A percentile compares a stretch with the other conserved stretches of the same genome.
These are phyloP conservation scores for Piloderma croceum DNA, from an alignment of 768 basidiomycete genomes.

Conservation along the genomic window DNA sequence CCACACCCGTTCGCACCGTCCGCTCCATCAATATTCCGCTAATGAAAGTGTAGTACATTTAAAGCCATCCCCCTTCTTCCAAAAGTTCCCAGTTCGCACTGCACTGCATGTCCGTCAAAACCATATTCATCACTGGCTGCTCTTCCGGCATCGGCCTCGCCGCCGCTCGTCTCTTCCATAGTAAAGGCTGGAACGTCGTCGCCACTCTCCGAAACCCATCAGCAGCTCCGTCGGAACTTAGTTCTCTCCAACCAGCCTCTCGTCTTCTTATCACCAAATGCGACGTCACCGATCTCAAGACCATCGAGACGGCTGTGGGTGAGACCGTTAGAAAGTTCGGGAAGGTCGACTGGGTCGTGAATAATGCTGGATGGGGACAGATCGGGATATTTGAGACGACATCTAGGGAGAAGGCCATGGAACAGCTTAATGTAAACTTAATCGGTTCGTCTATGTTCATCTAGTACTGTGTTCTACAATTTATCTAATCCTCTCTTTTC, in stretches of 20 bases:
- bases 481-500: background rate
- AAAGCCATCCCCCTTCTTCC: no score
- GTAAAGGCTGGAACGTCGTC: constrained; percentile 19
- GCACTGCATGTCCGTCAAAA: no score
- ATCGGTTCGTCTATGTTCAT: constrained; percentile 11
- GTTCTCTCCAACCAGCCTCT: constrained; percentile 4
- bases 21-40: no score
- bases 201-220: constrained; percentile 17
- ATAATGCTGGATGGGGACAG: constrained; percentile 20
- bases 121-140: constrained; percentile 18
- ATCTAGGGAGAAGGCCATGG: constrained; percentile 14
- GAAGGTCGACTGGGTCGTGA: constrained; percentile 14
- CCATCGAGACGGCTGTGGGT: constrained; percentile 13
- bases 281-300: constrained; percentile 12
- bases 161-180: constrained; percentile 15
- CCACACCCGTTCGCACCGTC: no score
- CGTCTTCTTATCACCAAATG: constrained; percentile 12
- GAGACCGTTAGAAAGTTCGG: constrained; percentile 10
- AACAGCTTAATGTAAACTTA: constrained; percentile 19
- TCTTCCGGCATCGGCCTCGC: constrained; percentile 19
- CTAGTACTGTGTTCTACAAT: no score
- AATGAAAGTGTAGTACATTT: no score
- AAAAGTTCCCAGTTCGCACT: no score
- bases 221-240: constrained; percentile 7
- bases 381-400: constrained; percentile 18